Evolutionary conservation across 768 basidiomycete genomes (phyloP).

Genomic region (Trametopsis cervina): DNA sequence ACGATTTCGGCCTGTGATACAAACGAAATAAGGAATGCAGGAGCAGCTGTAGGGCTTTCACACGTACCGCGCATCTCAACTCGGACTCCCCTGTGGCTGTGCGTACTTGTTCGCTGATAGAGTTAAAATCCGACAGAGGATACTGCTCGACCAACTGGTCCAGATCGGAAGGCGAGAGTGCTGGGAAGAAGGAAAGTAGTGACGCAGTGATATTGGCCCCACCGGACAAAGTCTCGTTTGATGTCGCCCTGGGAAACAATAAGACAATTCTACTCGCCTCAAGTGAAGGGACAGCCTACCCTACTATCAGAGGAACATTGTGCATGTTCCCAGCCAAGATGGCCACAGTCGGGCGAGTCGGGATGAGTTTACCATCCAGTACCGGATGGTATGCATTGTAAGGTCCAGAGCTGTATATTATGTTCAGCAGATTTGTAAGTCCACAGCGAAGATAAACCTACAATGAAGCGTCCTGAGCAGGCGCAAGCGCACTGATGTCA

Average conservation of each 20-base stretch:
- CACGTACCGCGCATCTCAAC: constrained; percentile 47
- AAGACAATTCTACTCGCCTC: neutral
- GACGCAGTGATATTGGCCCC: constrained; percentile 32
- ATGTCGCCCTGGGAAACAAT: constrained; percentile 36
- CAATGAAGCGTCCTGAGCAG: constrained; percentile 50
- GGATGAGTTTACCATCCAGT: constrained; percentile 45
- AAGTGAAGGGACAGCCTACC: constrained; percentile 30
- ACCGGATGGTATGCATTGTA: constrained; percentile 49
- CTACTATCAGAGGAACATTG: constrained; percentile 50
- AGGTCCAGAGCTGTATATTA: constrained; percentile 27
- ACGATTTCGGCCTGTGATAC: constrained; percentile 36
- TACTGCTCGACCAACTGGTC: constrained; percentile 35
- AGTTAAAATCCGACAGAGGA: constrained; percentile 36
- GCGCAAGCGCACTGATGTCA: constrained; percentile 42
- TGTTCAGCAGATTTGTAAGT: neutral
- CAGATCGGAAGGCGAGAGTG: constrained; percentile 33
- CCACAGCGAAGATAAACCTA: constrained; percentile 21
- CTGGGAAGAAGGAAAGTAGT: constrained; percentile 38
- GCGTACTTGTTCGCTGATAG: constrained; percentile 33
- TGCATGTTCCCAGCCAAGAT: constrained; percentile 40
- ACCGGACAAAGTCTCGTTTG: constrained; percentile 50
- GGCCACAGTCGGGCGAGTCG: constrained; percentile 40
- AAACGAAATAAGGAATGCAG: neutral
- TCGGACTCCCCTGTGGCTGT: constrained; percentile 43
- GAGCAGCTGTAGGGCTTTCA: no score